Evolutionary conservation across 2,329 filamentous ascomycete species (phyloP), one percentile per base, ranked within the genome.

Genomic region (Lasiodiplodia sp.): DNA sequence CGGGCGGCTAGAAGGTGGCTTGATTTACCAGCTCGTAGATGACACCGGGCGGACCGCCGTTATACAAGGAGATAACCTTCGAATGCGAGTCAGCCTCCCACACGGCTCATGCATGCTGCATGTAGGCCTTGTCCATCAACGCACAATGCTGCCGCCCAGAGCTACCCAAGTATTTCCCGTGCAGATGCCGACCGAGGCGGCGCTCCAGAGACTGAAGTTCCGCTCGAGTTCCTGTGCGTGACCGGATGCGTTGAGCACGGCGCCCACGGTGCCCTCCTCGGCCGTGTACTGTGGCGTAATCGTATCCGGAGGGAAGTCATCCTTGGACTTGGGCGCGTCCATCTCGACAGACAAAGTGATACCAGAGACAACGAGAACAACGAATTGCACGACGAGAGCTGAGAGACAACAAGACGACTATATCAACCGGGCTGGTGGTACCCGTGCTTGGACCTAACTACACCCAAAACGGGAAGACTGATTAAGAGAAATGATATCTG

Each of bases 201-300:
- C 81, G 38, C 78, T 81, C 71, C 82, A 72, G 3, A 87, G 74
- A 49, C 80, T 82, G 74, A 86, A 86, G 49, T 84, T 82, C 1
- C 84, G 79, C 53, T 86, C 80, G 2, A 87, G 76, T 72, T 87
- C 84, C 71, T 87, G 84, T 51, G 81, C 78, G 72, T 87, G 84
- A 1, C 85, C 85, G 2, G 83, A 84, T 2, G 82, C 82, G 72
- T 86, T 86, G 70, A 86, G 73, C 7, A 80, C 75, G 60, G 81
- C 75, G n/a, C 74, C 76, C 51, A 68, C 70, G 16, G 69, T 68
- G n/a, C 79, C 28, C 72, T 76, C 2, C 14, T 68, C 58, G 11
- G 47, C 40, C 67, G 67, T 57, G 28, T 51, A 52, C 31, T 68
- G 56, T 63, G 56, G 56, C 38, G 66, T 56, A 31, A 55, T 25